These are phyloP conservation scores for Malbranchea cinnamomea DNA, from an alignment of 2,329 filamentous ascomycete species.

Conservation along the genomic window DNA sequence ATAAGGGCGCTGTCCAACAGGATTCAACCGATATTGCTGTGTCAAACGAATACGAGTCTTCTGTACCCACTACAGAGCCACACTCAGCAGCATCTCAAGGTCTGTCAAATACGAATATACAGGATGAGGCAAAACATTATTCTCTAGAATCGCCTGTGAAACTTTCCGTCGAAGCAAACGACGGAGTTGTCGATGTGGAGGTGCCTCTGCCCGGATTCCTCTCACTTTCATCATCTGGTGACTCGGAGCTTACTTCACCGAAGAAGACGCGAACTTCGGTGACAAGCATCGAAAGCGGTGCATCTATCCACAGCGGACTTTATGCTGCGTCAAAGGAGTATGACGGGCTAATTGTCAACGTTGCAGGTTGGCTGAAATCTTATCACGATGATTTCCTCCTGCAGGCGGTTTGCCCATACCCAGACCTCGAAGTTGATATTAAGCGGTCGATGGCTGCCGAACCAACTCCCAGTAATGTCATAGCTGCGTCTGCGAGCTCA, in stretches of 20 bases:
- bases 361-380: slow-evolving; percentile 41
- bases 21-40: too few relatives aligned
- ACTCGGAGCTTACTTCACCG: slow-evolving; percentile 29
- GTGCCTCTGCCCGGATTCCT: slow-evolving; percentile 39
- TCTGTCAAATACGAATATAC: slow-evolving; percentile 16
- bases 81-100: slow-evolving; percentile 11
- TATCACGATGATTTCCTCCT: slow-evolving; percentile 46
- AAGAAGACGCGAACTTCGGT: slow-evolving; percentile 32
- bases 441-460: slow-evolving; percentile 42
- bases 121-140: slow-evolving; percentile 15
- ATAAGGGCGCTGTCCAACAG: too few relatives aligned
- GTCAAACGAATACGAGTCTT: too few relatives aligned
- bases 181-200: slow-evolving; percentile 47
- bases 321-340: slow-evolving; percentile 19
- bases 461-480: slow-evolving; percentile 23
- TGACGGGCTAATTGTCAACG: slow-evolving; percentile 37
- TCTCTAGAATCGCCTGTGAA: slow-evolving; percentile 34
- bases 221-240: slow-evolving; percentile 31
- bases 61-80: slow-evolving; percentile 11
- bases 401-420: slow-evolving; percentile 42
- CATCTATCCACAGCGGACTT: slow-evolving; percentile 29
- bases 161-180: slow-evolving; percentile 36
- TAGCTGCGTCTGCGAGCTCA: slow-evolving; percentile 19
- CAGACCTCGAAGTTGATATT: slow-evolving; percentile 37
- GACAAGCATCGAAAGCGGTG: slow-evolving; percentile 36